Conservation (phyloP, 2,329 filamentous ascomycete species). For the Aspergillus unguis region DNA sequence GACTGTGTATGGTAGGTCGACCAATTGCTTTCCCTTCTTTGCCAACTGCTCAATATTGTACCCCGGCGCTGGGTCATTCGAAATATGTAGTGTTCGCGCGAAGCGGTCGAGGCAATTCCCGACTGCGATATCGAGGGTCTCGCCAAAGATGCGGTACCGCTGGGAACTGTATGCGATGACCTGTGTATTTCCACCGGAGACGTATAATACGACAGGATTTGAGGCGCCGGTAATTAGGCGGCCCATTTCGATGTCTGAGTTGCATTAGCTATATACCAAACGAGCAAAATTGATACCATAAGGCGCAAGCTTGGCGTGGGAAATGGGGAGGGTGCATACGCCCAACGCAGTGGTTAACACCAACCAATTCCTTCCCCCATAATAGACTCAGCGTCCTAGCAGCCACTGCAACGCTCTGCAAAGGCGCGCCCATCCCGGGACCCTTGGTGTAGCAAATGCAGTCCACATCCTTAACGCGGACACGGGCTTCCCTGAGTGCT, state of each 20-base stretch:
- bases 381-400: constrained; percentile 77
- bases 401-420: constrained; percentile 80
- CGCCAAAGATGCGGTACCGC: constrained; percentile 95
- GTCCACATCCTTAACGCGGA: constrained; percentile 66
- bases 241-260: constrained; percentile 88
- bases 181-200: constrained; percentile 93
- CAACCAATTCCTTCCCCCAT: constrained; percentile 85
- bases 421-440: constrained; percentile 92
- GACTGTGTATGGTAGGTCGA: constrained; percentile 91
- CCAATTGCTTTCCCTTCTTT: constrained; percentile 64
- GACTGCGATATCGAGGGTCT: constrained; percentile 95
- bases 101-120: constrained; percentile 97
- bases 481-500: constrained; percentile 67
- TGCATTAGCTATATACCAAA: neutral
- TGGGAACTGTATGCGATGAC: constrained; percentile 95
- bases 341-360: constrained; percentile 96
- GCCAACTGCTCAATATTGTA: constrained; percentile 98
- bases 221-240: constrained; percentile 82
- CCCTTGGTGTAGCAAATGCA: constrained; percentile 96
- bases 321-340: constrained; percentile 46
- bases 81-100: constrained; percentile 82
- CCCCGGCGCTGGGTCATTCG: constrained; percentile 92
- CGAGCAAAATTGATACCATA: neutral
- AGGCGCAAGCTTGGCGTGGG: neutral
- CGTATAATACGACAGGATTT: constrained; percentile 94